These are phyloP conservation scores for Baeospora myosura DNA, from an alignment of 1,284 basidiomycete genomes.

Conservation along the genomic window DNA sequence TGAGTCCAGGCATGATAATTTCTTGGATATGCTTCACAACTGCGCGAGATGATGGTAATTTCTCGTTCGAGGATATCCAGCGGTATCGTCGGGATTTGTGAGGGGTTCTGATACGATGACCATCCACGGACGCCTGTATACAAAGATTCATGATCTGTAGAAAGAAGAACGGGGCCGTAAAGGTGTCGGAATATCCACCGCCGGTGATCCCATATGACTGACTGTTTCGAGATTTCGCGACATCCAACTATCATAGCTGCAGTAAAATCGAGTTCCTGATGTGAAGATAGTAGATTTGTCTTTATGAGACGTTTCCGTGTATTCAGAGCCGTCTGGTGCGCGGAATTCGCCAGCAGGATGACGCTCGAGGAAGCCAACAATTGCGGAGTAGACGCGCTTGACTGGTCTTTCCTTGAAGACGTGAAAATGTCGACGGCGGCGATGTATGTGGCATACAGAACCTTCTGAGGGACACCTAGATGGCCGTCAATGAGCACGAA, in stretches of 20 bases:
- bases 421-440: slow-evolving; percentile 32
- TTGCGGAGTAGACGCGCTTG: slow-evolving; percentile 1
- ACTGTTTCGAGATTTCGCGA: slow-evolving; percentile 51
- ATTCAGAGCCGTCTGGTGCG: slow-evolving; percentile 60
- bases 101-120: slow-evolving; percentile 18
- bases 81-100: slow-evolving; percentile 24
- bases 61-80: slow-evolving; percentile 32
- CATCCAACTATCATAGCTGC: slow-evolving; percentile 41
- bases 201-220: slow-evolving; percentile 60
- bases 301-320: slow-evolving; percentile 44
- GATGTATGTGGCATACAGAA: slow-evolving; percentile 45
- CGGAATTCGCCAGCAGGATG: slow-evolving; percentile 58
- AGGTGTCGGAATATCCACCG: slow-evolving; percentile 46
- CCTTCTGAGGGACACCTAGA: slow-evolving; percentile 57
- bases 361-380: slow-evolving; percentile 32
- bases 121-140: slow-evolving; percentile 12
- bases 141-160: no score
- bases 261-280: slow-evolving; percentile 40
- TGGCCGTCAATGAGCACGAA: slow-evolving; percentile 51
- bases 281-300: slow-evolving; percentile 24
- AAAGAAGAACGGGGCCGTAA: slow-evolving; percentile 15
- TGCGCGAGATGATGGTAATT: slow-evolving; percentile 33
- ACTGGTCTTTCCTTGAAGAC: slow-evolving; percentile 10
- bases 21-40: slow-evolving; percentile 53
- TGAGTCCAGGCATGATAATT: slow-evolving; percentile 67